Evolutionary conservation across 768 basidiomycete genomes (phyloP), one percentile per base, ranked within the genome.

Genomic region (Rickenella mellea): DNA sequence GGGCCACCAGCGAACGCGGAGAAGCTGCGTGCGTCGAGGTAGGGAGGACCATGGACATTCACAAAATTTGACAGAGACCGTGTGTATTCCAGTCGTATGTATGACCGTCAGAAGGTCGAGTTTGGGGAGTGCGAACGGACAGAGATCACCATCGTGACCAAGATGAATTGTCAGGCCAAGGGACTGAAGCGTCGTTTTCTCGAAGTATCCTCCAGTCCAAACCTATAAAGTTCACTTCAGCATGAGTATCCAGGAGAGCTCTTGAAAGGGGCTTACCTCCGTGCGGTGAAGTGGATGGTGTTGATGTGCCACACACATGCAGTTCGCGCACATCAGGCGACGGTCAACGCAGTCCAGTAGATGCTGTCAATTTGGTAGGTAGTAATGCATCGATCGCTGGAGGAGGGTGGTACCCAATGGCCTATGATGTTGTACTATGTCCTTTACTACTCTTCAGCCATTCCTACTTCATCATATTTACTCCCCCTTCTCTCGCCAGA

Each of bases 41-140:
- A n/a, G n/a, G 10, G 50, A 11, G 48, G 57, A 42, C 29, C 29
- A 30, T 10, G 10, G 10, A 15, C 29, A 30, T 30, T 10, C 15
- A 15, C 57, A 59, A 36, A 51, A 58, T 20, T 47, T 43, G 5
- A 57, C 26, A 24, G 22, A 28, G 8, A 58, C 49, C 0, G 17
- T 27, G 39, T 58, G 54, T 27, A 58, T 46, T n/a, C 51, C 43
- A 26, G 43, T 41, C 17, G 30, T 6, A 12, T 48, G 25, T 9
- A 57, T 35, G 14, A 57, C 35, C 0, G 47, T 29, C 25, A 58
- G 52, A 9, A 24, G 11, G 0, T 24, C 30, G 12, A 28, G 24
- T 7, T 5, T 4, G 20, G 42, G 41, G 6, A 10, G 10, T 11
- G 36, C 22, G 22, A 11, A 38, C 31, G 30, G 50, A 52, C 6